A percentile compares a stretch with the other conserved stretches of the same genome.
These are phyloP conservation scores for Exserohilum rostratum DNA, from an alignment of 2,329 filamentous ascomycete genomes.

Conservation along the genomic window DNA sequence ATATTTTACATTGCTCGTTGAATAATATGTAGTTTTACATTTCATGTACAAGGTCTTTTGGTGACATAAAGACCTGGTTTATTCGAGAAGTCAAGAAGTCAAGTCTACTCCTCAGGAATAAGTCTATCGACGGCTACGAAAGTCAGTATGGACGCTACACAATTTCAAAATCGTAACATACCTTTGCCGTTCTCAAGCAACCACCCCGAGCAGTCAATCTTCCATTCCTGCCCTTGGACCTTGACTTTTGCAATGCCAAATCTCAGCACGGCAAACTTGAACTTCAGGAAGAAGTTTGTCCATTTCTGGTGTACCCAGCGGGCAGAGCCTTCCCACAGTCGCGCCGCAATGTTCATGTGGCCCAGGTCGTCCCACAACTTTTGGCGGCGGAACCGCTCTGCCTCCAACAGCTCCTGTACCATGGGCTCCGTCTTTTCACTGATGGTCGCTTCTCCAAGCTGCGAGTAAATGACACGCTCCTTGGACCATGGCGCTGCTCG, in stretches of 20 bases:
- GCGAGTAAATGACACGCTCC: conserved; percentile 37
- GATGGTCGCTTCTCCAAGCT: conserved; percentile 37
- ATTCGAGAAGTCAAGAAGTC: too few relatives aligned
- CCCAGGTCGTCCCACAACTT: conserved; percentile 36
- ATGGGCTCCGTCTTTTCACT: conserved; percentile 42
- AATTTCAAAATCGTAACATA: conserved; percentile 10
- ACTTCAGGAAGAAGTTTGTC: conserved; percentile 44
- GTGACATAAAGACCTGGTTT: too few relatives aligned
- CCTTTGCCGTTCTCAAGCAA: conserved; percentile 44
- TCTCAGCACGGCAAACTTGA: conserved; percentile 44
- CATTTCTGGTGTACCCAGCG: conserved; percentile 45
- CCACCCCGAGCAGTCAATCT: conserved; percentile 45
- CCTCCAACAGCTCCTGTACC: conserved; percentile 38
- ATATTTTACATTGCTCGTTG: not conserved
- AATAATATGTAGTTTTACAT: not conserved
- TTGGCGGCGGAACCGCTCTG: conserved; percentile 35
- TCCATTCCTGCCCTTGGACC: conserved; percentile 43
- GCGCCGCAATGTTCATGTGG: conserved; percentile 27
- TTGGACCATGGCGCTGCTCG: conserved; percentile 31
- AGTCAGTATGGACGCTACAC: conserved; percentile 9
- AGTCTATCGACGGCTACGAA: conserved; percentile 41
- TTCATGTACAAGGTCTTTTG: not conserved
- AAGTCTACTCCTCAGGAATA: conserved; percentile 32
- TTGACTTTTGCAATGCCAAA: conserved; percentile 42
- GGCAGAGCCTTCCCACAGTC: conserved; percentile 36